A percentile compares a stretch with the other conserved stretches of the same genome.
These are phyloP conservation scores for Colletotrichum siamense DNA, from an alignment of 2,329 filamentous ascomycete genomes.

Conservation along the genomic window DNA sequence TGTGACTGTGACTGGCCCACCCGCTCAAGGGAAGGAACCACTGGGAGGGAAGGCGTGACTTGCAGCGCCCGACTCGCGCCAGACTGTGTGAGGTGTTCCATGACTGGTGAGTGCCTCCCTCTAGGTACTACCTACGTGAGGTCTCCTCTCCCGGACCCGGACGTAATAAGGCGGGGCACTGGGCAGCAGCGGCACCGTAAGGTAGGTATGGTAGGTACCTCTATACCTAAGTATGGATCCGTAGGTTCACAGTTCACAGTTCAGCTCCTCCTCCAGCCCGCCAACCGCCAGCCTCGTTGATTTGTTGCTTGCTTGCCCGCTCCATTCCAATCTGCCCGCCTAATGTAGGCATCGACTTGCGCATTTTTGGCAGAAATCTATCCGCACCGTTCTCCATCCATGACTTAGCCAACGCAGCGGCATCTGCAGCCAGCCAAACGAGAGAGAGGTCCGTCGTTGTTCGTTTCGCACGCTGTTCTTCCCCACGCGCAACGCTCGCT, in stretches of 20 bases:
- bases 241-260: background rate
- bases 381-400: background rate
- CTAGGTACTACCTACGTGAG: background rate
- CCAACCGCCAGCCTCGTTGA: slow-evolving; percentile 13
- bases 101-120: background rate
- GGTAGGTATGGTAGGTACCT: too few relatives aligned
- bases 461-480: background rate
- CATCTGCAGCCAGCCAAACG: background rate
- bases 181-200: background rate
- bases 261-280: background rate
- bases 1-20: background rate
- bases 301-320: background rate
- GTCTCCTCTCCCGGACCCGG: background rate
- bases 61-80: slow-evolving; percentile 8
- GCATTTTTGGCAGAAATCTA: background rate
- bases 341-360: background rate
- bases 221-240: background rate
- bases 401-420: background rate
- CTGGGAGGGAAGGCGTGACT: background rate
- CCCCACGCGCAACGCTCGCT: slow-evolving; percentile 1
- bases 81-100: background rate
- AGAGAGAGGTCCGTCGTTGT: background rate
- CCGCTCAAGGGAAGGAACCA: background rate
- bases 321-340: background rate
- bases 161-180: background rate